phyloP scores from a whole-genome alignment of 768 basidiomycete species.

The Tricholoma sp. region DNA sequence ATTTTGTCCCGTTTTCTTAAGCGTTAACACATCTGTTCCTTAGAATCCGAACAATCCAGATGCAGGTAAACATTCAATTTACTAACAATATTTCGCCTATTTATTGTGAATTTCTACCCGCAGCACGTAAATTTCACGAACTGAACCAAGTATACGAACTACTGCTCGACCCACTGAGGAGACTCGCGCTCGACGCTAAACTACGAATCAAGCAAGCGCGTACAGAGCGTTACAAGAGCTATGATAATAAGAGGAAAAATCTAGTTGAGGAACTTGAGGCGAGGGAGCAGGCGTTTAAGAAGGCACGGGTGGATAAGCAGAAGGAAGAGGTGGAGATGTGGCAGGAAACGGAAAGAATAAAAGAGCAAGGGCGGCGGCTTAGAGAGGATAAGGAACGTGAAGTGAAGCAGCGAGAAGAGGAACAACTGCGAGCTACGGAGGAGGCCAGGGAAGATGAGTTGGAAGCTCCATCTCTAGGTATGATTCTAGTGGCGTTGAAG shows the following conservation, averaged over 20 bases:
- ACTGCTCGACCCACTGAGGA: slow-evolving; percentile 73
- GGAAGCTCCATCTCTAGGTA: slow-evolving; percentile 58
- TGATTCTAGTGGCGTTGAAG: slow-evolving; percentile 11
- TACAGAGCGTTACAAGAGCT: slow-evolving; percentile 62
- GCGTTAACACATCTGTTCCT: neutral
- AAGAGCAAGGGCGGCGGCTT: slow-evolving; percentile 65
- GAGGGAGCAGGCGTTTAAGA: slow-evolving; percentile 73
- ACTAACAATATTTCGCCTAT: neutral
- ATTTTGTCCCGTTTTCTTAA: neutral
- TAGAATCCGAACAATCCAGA: slow-evolving; percentile 78
- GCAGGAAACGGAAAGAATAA: slow-evolving; percentile 66
- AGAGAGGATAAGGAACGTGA: slow-evolving; percentile 63
- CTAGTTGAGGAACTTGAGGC: slow-evolving; percentile 77
- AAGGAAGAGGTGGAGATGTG: slow-evolving; percentile 49
- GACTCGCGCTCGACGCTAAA: slow-evolving; percentile 76
- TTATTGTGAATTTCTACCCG: neutral
- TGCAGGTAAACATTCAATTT: slow-evolving; percentile 42
- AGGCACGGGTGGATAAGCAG: slow-evolving; percentile 56
- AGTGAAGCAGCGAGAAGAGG: slow-evolving; percentile 38
- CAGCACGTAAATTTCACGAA: slow-evolving; percentile 78
- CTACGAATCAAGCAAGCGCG: slow-evolving; percentile 65
- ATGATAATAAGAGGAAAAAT: slow-evolving; percentile 67
- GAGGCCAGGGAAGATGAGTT: slow-evolving; percentile 32
- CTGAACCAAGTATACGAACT: slow-evolving; percentile 78
- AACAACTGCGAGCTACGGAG: slow-evolving; percentile 27